phyloP scores from a whole-genome alignment of 2,329 filamentous ascomycete species.

The Xylaria sp. region DNA sequence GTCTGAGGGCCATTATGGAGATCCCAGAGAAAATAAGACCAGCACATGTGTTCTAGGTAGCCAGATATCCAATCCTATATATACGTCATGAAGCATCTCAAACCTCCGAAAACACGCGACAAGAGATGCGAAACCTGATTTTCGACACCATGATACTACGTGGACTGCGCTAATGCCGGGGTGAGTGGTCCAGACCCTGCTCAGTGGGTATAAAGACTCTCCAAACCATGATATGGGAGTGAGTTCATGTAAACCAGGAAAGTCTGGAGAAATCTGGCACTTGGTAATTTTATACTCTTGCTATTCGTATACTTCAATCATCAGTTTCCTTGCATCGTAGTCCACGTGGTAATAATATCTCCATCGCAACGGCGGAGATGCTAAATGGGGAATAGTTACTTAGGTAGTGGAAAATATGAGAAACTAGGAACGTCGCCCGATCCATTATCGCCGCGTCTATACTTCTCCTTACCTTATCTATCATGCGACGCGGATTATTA shows the following conservation, averaged over 20 bases:
- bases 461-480: neutral
- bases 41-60: neutral
- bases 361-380: slow-evolving; percentile 21
- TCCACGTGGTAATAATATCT: neutral
- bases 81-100: neutral
- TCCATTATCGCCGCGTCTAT: neutral
- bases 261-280: neutral
- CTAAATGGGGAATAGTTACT: slow-evolving; percentile 8
- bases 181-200: neutral
- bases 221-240: neutral
- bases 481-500: neutral
- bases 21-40: neutral
- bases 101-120: neutral
- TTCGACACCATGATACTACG: neutral
- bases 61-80: neutral
- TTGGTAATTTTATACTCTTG: neutral
- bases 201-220: neutral
- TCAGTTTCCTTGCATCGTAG: neutral
- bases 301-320: neutral
- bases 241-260: neutral
- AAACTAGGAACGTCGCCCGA: neutral
- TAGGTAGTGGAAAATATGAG: neutral
- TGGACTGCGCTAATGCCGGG: neutral
- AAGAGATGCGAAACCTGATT: neutral
- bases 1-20: neutral